Evolutionary conservation across 2,329 filamentous ascomycete species (phyloP).

Genomic region (Septoria petroselini): DNA sequence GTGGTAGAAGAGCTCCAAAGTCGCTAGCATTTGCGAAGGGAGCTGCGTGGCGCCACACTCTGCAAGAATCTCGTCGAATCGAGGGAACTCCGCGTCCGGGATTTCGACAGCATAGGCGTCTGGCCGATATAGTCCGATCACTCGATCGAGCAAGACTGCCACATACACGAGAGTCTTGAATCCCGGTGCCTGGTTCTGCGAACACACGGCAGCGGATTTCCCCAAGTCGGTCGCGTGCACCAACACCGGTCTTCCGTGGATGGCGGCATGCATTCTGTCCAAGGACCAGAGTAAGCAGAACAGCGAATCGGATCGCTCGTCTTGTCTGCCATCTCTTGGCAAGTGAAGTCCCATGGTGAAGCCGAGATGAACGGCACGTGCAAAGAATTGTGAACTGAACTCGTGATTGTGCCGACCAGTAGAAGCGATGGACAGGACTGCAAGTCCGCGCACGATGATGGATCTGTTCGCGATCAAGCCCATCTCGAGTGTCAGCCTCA

Average conservation of each 20-base stretch:
- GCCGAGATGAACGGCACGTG: constrained; percentile 11
- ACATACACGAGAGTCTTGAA: constrained; percentile 12
- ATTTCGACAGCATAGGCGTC: constrained; percentile 1
- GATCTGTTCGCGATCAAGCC: constrained; percentile 9
- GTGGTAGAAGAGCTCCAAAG: constrained; percentile 15
- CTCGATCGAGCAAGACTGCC: constrained; percentile 13
- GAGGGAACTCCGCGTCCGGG: constrained; percentile 14
- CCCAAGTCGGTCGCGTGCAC: constrained; percentile 19
- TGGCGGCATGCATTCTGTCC: constrained; percentile 16
- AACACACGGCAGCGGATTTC: constrained; percentile 5
- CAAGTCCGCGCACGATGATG: constrained; percentile 10
- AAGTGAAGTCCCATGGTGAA: constrained; percentile 19
- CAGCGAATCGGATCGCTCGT: constrained; percentile 7
- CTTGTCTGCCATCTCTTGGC: constrained; percentile 10
- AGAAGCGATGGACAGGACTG: constrained; percentile 12
- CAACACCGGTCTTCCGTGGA: constrained; percentile 16
- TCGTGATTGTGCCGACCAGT: constrained; percentile 16
- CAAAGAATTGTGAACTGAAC: constrained; percentile 15
- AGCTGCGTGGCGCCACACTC: constrained; percentile 7
- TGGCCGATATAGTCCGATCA: constrained; percentile 13
- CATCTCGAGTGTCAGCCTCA: constrained; percentile 14
- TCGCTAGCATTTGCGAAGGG: constrained; percentile 5
- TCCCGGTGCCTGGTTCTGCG: constrained; percentile 1
- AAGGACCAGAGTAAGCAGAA: constrained; percentile 17
- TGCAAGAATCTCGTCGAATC: constrained; percentile 15